These are phyloP conservation scores for Arabis hirsuta DNA, from an alignment of 345 rosid genomes.

Conservation along the genomic window DNA sequence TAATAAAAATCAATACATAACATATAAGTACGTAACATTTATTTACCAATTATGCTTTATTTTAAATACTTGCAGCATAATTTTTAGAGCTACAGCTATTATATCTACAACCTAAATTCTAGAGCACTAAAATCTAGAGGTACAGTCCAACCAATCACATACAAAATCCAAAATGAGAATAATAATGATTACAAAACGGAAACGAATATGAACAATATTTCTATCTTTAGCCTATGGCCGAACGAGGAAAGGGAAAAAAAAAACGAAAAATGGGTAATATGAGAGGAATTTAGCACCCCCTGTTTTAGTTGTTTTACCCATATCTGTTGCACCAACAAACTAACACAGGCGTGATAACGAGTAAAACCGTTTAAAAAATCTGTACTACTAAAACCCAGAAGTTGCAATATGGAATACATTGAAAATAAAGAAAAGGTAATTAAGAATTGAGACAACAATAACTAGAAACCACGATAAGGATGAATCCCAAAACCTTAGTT, in stretches of 20 bases:
- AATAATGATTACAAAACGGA: slow-evolving; percentile 6
- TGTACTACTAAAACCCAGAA: slow-evolving; percentile 7
- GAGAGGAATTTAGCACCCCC: neutral
- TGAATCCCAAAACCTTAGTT: slow-evolving; percentile 16
- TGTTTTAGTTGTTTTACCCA: slow-evolving; percentile 11
- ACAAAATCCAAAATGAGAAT: no score
- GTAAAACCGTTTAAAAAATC: neutral
- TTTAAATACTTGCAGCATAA: no score
- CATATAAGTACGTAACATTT: no score
- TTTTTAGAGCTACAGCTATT: no score
- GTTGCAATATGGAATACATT: neutral
- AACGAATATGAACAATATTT: slow-evolving; percentile 2
- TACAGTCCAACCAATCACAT: no score
- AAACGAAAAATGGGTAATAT: neutral
- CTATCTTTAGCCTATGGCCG: slow-evolving; percentile 12
- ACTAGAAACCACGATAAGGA: slow-evolving; percentile 2
- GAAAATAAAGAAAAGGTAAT: neutral
- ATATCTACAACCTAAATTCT: no score
- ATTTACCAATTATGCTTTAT: no score
- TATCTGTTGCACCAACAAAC: slow-evolving; percentile 15
- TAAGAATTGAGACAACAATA: neutral
- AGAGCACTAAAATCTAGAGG: no score
- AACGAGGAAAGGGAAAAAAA: neutral
- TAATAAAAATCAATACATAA: no score
- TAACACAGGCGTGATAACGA: slow-evolving; percentile 25